Conservation (phyloP, 2,329 filamentous ascomycete species). For the Aspergillus unguis region DNA sequence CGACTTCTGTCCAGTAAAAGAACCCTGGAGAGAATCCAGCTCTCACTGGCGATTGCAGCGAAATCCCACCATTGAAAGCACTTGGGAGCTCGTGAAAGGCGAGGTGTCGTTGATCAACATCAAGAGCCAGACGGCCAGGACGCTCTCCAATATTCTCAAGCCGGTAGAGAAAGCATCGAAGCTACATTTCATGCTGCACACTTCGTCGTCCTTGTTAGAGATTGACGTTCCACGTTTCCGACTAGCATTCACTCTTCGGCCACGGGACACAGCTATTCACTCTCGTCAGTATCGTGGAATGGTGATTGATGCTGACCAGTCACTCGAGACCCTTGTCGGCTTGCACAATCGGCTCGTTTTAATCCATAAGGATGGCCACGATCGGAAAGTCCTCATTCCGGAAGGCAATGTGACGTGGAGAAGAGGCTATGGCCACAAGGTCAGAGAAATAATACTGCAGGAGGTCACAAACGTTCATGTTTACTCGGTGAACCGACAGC, state of each 20-base stretch:
- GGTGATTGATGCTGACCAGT: conserved; percentile 47
- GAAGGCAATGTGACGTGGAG: conserved; percentile 30
- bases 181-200: conserved; percentile 36
- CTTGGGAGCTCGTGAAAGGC: conserved; percentile 6
- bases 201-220: conserved; percentile 23
- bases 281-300: conserved; percentile 53
- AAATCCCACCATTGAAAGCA: neutral
- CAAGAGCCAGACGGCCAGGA: conserved; percentile 6
- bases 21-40: conserved; percentile 25
- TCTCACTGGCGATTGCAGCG: conserved; percentile 25
- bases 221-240: conserved; percentile 49
- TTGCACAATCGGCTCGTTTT: conserved; percentile 52
- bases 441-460: conserved; percentile 25
- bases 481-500: conserved; percentile 49
- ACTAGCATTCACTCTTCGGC: conserved; percentile 46
- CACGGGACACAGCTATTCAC: conserved; percentile 27
- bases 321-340: conserved; percentile 49
- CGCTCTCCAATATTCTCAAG: conserved; percentile 20
- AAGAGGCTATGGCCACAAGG: neutral
- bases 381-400: conserved; percentile 41
- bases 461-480: conserved; percentile 32
- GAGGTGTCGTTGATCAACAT: conserved; percentile 16
- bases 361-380: conserved; percentile 22
- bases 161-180: conserved; percentile 36
- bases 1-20: conserved; percentile 29